Evolutionary conservation across 768 basidiomycete genomes (phyloP).

Genomic region (Hygrocybe coccinea): DNA sequence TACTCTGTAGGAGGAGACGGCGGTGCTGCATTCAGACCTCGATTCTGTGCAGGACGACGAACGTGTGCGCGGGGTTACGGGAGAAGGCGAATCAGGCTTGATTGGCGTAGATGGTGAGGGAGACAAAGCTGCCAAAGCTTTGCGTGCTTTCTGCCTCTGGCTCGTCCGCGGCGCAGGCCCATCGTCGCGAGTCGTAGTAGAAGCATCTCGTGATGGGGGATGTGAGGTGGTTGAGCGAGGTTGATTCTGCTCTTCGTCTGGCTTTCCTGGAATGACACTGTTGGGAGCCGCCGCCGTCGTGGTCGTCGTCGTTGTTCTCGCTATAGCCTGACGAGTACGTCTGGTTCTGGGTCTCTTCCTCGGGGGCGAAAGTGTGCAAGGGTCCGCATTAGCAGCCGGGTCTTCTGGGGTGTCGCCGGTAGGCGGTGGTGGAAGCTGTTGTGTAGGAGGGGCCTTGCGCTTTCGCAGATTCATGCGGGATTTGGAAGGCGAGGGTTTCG

Average conservation of each 20-base stretch:
- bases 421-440: slow-evolving; percentile 12
- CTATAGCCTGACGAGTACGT: slow-evolving; percentile 1
- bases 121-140: slow-evolving; percentile 3
- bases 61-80: neutral
- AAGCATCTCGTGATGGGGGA: neutral
- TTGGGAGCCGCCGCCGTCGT: neutral
- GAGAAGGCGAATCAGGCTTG: neutral
- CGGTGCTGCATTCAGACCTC: neutral
- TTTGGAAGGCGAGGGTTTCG: neutral
- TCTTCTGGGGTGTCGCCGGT: slow-evolving; percentile 20
- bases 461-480: slow-evolving; percentile 24
- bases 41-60: neutral
- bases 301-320: neutral
- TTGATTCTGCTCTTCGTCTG: neutral
- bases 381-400: slow-evolving; percentile 17
- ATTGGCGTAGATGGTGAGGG: slow-evolving; percentile 15
- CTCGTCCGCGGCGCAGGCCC: neutral
- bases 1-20: neutral
- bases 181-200: neutral
- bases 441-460: slow-evolving; percentile 23
- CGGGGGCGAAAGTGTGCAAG: slow-evolving; percentile 18
- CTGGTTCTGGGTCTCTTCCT: slow-evolving; percentile 25
- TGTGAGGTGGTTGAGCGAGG: neutral
- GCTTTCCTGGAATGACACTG: no score
- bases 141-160: neutral